Conservation (phyloP, 805 yeast species). For the Debaryomyces maramus region DNA sequence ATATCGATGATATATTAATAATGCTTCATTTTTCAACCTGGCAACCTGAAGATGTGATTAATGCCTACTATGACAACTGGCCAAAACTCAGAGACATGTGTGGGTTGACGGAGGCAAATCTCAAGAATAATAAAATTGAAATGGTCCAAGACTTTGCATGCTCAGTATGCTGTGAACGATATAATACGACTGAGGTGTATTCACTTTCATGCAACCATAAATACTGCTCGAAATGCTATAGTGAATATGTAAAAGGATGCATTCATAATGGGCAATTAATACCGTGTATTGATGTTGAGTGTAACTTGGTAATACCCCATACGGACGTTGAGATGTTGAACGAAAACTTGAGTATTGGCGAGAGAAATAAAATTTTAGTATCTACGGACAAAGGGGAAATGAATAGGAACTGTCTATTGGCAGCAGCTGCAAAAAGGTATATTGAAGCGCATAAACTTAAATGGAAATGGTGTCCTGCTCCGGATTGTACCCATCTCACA, state of each 20-base stretch:
- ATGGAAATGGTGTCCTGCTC: constrained; percentile 80
- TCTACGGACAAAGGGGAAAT: no score
- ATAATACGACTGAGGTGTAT: constrained; percentile 36
- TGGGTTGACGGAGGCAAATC: constrained; percentile 22
- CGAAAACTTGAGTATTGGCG: constrained; percentile 5
- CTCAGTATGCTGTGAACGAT: constrained; percentile 70
- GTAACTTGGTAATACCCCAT: constrained; percentile 45
- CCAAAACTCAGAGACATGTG: constrained; percentile 22
- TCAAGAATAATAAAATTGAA: constrained; percentile 11
- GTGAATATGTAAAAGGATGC: constrained; percentile 53
- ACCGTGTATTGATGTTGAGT: constrained; percentile 64
- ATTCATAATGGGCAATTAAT: constrained; percentile 47
- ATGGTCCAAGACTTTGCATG: constrained; percentile 44
- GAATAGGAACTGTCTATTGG: constrained; percentile 30
- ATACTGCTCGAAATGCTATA: constrained; percentile 70
- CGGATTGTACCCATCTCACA: constrained; percentile 71
- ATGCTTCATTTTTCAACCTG: constrained; percentile 39
- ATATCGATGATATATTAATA: constrained; percentile 30
- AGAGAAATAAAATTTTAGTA: no score
- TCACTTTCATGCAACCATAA: constrained; percentile 67
- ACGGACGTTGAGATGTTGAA: constrained; percentile 32
- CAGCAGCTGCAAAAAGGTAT: constrained; percentile 46
- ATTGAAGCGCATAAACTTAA: constrained; percentile 49
- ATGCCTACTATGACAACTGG: constrained; percentile 35
- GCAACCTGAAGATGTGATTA: constrained; percentile 40